phyloP scores from a whole-genome alignment of 768 basidiomycete genomes.

The Suillus fuscotomentosus region DNA sequence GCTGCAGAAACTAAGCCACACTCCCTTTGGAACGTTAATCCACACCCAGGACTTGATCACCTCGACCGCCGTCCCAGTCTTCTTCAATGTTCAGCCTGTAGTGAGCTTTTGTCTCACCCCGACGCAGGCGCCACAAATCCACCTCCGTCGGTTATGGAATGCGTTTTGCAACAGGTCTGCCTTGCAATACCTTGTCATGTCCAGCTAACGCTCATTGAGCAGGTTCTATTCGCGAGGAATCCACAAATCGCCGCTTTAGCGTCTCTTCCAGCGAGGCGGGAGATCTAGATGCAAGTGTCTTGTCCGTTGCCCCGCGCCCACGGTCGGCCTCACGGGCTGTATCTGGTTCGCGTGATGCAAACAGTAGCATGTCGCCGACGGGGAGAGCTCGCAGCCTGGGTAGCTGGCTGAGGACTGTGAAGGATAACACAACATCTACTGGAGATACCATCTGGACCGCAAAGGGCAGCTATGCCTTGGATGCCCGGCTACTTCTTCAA shows the following conservation, averaged over 20 bases:
- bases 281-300: conserved; percentile 40
- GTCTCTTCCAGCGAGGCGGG: conserved; percentile 49
- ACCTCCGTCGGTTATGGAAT: conserved; percentile 24
- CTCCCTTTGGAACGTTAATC: too few species aligned
- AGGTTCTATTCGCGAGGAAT: conserved; percentile 12
- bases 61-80: too few species aligned
- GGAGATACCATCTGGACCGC: conserved; percentile 70
- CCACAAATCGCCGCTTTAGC: conserved; percentile 32
- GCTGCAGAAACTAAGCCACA: too few species aligned
- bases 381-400: conserved; percentile 37
- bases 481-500: conserved; percentile 86
- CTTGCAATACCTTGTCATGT: background rate
- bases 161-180: conserved; percentile 24
- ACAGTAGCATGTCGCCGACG: conserved; percentile 34
- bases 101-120: too few species aligned
- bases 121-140: conserved; percentile 36
- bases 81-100: too few species aligned
- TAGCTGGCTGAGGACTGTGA: conserved; percentile 49
- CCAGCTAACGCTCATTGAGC: background rate
- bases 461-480: conserved; percentile 75
- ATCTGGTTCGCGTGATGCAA: conserved; percentile 23
- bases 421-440: conserved; percentile 49
- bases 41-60: too few species aligned
- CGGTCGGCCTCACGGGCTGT: conserved; percentile 7
- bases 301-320: conserved; percentile 19